Evolutionary conservation across 2,329 filamentous ascomycete species (phyloP).

Genomic region (Aspergillus clavatus): DNA sequence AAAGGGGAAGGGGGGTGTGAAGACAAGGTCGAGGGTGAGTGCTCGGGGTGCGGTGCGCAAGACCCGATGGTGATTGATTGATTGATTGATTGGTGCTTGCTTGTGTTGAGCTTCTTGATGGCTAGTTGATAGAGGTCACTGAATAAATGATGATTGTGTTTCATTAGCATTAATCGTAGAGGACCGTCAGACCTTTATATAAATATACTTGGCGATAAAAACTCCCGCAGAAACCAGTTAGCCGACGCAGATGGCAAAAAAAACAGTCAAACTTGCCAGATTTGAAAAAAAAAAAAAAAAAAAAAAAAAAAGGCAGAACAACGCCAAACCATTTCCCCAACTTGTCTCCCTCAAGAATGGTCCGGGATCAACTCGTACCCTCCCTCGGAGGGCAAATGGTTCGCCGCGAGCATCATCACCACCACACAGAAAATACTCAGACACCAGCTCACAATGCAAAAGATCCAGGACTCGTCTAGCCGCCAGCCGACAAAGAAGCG

Average conservation of each 20-base stretch:
- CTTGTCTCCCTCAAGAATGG: constrained; percentile 13
- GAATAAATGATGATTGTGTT: not conserved
- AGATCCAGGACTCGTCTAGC: constrained; percentile 72
- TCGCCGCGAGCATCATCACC: constrained; percentile 62
- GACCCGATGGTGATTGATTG: not conserved
- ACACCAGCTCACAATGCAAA: constrained; percentile 61
- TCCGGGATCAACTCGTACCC: constrained; percentile 74
- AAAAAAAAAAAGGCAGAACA: too few species aligned
- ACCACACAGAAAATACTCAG: constrained; percentile 50
- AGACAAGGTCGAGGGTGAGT: not conserved
- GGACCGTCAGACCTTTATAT: constrained; percentile 6
- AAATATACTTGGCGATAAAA: not conserved
- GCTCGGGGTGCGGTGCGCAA: constrained; percentile 7
- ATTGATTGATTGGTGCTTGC: not conserved
- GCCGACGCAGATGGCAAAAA: not conserved
- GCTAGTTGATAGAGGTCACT: too few species aligned
- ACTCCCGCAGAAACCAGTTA: not conserved
- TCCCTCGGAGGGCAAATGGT: constrained; percentile 70
- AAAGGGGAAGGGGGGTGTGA: not conserved
- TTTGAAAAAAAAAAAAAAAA: too few species aligned
- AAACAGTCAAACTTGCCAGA: not conserved
- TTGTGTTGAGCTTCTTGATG: too few species aligned
- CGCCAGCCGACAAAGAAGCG: constrained; percentile 80
- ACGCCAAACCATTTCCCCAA: too few species aligned
- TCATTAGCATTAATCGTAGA: constrained; percentile 11